These are phyloP conservation scores for Peronospora belbahrii DNA, from an alignment of 352 stramenopile species.

Conservation along the genomic window DNA sequence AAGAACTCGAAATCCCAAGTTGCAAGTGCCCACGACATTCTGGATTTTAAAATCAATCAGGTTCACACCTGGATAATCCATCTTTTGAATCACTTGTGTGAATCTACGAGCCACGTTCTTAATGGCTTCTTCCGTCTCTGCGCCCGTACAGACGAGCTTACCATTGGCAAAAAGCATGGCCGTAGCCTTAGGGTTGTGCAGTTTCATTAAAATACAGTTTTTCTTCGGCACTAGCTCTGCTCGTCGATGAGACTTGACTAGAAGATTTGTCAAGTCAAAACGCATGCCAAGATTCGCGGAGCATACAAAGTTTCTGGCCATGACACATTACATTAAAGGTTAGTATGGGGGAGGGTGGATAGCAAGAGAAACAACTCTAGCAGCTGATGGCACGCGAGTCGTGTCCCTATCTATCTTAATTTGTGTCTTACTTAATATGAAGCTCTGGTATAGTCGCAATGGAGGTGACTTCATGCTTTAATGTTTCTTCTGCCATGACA, in stretches of 20 bases:
- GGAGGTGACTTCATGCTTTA: conserved; percentile 5
- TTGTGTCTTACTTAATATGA: conserved; percentile 52
- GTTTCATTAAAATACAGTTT: conserved; percentile 83
- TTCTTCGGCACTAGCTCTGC: conserved; percentile 81
- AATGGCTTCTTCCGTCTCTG: conserved; percentile 63
- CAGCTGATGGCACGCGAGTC: not conserved
- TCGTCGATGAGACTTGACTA: conserved; percentile 65
- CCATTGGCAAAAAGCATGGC: conserved; percentile 82
- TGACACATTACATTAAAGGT: not conserved
- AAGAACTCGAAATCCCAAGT: conserved; percentile 70
- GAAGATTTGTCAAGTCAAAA: conserved; percentile 62
- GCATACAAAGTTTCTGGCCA: conserved; percentile 62
- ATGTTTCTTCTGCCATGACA: conserved; percentile 3
- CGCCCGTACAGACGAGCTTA: conserved; percentile 76
- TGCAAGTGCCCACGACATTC: conserved; percentile 70
- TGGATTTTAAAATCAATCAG: conserved; percentile 86
- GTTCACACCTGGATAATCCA: conserved; percentile 77
- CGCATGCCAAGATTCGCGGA: conserved; percentile 77
- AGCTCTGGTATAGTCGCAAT: conserved; percentile 26
- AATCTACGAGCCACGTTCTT: conserved; percentile 71
- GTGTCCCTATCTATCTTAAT: not conserved
- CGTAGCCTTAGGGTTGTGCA: conserved; percentile 52
- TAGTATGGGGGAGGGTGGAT: not conserved
- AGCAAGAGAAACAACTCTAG: not conserved
- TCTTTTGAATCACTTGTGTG: conserved; percentile 81